These are phyloP conservation scores for Phytophthora capsici DNA, from an alignment of 352 stramenopile genomes.

Conservation along the genomic window DNA sequence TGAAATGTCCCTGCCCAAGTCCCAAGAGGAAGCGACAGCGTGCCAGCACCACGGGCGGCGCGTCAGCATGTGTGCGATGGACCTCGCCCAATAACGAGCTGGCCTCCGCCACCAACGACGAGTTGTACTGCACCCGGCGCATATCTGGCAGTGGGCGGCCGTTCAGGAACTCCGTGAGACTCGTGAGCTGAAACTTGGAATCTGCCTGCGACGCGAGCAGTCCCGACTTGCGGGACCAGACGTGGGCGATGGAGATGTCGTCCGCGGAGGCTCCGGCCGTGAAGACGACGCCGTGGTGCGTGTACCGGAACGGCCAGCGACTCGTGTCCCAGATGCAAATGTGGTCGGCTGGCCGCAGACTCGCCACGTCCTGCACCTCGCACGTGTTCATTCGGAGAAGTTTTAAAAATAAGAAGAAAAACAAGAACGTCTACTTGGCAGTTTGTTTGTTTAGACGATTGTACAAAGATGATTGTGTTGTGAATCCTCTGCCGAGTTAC, in stretches of 20 bases:
- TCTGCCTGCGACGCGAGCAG: conserved; percentile 71
- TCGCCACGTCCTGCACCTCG: conserved; percentile 59
- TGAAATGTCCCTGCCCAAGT: conserved; percentile 72
- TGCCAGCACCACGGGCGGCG: conserved; percentile 71
- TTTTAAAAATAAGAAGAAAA: not conserved
- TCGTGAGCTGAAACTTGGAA: conserved; percentile 72
- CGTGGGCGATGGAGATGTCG: conserved; percentile 68
- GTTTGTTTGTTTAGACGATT: conserved; percentile 9
- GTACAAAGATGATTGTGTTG: not conserved
- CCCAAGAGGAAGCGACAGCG: conserved; percentile 74
- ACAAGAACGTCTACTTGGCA: not conserved
- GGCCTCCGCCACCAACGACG: conserved; percentile 63
- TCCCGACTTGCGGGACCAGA: conserved; percentile 68
- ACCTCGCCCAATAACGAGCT: conserved; percentile 69
- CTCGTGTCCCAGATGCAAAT: conserved; percentile 84
- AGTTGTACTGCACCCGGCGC: conserved; percentile 81
- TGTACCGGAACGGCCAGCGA: conserved; percentile 81
- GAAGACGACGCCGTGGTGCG: conserved; percentile 80
- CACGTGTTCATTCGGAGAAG: conserved; percentile 61
- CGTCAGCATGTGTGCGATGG: conserved; percentile 63
- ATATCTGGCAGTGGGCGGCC: conserved; percentile 59
- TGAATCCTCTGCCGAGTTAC: conserved; percentile 13
- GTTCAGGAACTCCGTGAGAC: conserved; percentile 75
- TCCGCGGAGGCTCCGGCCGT: conserved; percentile 42
- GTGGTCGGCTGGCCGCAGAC: conserved; percentile 69